Evolutionary conservation across 805 yeast species (phyloP).

Genomic region (Yueomyces sinensis): DNA sequence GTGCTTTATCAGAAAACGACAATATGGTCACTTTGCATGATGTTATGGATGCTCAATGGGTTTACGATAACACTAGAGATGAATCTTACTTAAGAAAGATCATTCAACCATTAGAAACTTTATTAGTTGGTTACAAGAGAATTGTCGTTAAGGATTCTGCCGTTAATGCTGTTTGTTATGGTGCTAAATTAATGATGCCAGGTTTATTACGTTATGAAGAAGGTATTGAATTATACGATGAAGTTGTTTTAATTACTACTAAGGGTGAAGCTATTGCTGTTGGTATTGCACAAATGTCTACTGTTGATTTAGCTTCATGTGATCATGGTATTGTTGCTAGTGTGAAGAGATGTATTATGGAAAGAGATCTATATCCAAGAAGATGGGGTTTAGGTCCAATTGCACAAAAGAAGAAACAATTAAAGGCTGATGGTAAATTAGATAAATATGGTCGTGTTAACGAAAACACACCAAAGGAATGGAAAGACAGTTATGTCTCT

Average conservation of each 20-base stretch:
- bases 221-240: slow-evolving; percentile 94
- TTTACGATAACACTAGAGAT: slow-evolving; percentile 92
- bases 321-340: slow-evolving; percentile 98
- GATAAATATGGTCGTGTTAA: slow-evolving; percentile 91
- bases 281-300: slow-evolving; percentile 97
- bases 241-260: slow-evolving; percentile 94
- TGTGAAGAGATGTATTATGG: slow-evolving; percentile 99
- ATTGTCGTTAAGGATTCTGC: slow-evolving; percentile 91
- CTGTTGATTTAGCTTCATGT: slow-evolving; percentile 90
- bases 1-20: slow-evolving; percentile 85
- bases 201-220: slow-evolving; percentile 96
- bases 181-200: slow-evolving; percentile 98
- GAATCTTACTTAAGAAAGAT: slow-evolving; percentile 90
- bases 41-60: slow-evolving; percentile 96
- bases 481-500: slow-evolving; percentile 79
- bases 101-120: slow-evolving; percentile 87
- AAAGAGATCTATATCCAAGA: slow-evolving; percentile 97
- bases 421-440: slow-evolving; percentile 92
- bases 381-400: slow-evolving; percentile 99
- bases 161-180: slow-evolving; percentile 95
- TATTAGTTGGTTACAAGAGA: slow-evolving; percentile 91
- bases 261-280: slow-evolving; percentile 99
- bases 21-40: slow-evolving; percentile 93
- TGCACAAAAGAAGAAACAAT: slow-evolving; percentile 96
- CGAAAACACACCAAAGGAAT: slow-evolving; percentile 84